Evolutionary conservation across 345 rosid genomes (phyloP), one percentile per base, ranked within the genome.

Genomic region (Boechera retrofracta): DNA sequence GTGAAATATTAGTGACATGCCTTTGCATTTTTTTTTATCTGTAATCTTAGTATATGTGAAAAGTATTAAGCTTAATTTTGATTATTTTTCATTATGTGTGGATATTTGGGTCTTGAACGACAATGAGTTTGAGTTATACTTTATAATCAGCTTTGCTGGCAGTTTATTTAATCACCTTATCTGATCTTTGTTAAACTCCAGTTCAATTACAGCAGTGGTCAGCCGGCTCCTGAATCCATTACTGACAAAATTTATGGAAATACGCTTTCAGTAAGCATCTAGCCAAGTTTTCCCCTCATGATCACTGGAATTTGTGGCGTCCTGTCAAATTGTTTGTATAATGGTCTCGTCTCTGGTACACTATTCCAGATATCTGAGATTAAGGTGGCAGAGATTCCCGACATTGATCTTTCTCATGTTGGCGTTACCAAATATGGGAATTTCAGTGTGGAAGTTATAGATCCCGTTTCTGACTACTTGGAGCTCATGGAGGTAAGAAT

Each of bases 121-220:
- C 70, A 26, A 45, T 61, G 18, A 6, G 5, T 36, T 71, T 61
- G 18, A 6, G 5, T 36, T 71, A 29, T 49, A 36, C 13, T 39
- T 57, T 21, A 32, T 57, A 21, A 18, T 26, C 44, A 51, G 75
- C 32, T 32, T 60, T 60, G 11, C 62, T 51, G 11, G 48, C 29
- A 26, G 10, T 38, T 38, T 24, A 5, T 15, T 45, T 39, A 10
- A 12, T 57, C 38, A 41, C 61, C 36, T 62, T 51, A 57, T 15
- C 49, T 66, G 10, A 62, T 16, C 7, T 35, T 60, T 62, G 29
- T 58, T 51, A 24, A 39, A 48, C 74, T 69, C 78, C 85, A 89
- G 96, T 95, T 95, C 79, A 95, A 92, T 62, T 91, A 89, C 89
- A 88, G 83, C 88, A 92, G 99, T 38, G 98, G 97, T 61, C 98